These are phyloP conservation scores for Leucosporidium yakuticum DNA, from an alignment of 768 basidiomycete genomes.

Conservation along the genomic window DNA sequence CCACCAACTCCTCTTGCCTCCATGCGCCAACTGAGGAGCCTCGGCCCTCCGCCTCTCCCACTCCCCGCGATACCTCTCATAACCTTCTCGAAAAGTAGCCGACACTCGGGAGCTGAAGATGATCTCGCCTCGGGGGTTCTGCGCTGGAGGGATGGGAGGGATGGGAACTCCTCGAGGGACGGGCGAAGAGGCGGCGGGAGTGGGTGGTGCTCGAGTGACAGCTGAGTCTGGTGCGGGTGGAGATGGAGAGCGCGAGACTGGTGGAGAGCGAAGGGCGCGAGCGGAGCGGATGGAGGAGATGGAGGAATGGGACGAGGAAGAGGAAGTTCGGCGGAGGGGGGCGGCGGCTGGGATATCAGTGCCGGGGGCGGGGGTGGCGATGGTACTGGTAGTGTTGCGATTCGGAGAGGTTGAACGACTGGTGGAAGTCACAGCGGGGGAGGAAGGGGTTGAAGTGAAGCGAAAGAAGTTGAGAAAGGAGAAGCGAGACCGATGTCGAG, in stretches of 20 bases:
- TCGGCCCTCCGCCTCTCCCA: conserved; percentile 59
- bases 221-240: conserved; percentile 39
- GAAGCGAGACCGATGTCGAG: conserved; percentile 65
- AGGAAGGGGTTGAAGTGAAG: background rate
- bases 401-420: conserved; percentile 6
- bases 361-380: conserved; percentile 21
- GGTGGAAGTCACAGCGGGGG: background rate
- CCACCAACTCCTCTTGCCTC: background rate
- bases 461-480: conserved; percentile 29
- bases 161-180: conserved; percentile 46
- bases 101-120: conserved; percentile 90
- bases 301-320: conserved; percentile 11
- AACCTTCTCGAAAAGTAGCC: conserved; percentile 72
- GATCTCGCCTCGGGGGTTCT: conserved; percentile 89
- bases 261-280: conserved; percentile 11
- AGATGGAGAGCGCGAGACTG: conserved; percentile 40
- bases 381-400: conserved; percentile 15
- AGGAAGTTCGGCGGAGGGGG: conserved; percentile 19
- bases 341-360: conserved; percentile 24
- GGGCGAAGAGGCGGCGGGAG: conserved; percentile 29
- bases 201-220: conserved; percentile 47
- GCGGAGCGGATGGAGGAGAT: conserved; percentile 46
- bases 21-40: background rate
- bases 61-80: conserved; percentile 80
- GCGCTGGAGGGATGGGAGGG: conserved; percentile 77